Base-by-base conservation (phyloP, 768 basidiomycete genomes). In the Xerocomus potaroensis region DNA sequence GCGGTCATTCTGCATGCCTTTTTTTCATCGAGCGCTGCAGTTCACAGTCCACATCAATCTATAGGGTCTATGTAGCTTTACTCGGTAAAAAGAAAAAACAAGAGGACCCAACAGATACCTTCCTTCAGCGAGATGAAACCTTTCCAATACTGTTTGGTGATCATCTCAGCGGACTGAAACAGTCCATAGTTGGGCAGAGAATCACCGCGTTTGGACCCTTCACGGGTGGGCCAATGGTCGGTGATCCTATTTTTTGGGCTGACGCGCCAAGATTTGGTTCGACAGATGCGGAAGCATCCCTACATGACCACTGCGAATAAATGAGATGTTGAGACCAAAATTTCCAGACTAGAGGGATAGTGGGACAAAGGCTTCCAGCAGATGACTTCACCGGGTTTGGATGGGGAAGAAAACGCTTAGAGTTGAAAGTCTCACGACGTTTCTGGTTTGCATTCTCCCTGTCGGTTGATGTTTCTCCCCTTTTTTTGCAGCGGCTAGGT, bases 51-150 rank as follows among this genome's bases (percentile, higher is more conserved):
- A 19, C n/a, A 14, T 48, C 38, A 31, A 32, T 39, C 43, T 53
- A 38, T 52, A 58, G 47, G 26, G 21, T 5, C 27, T 34, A 45
- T 47, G 47, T 44, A 49, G 10, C 58, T 60, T 39, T 48, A 59
- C 55, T 33, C 37, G 58, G 59, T 19, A 49, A 61, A 43, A 14
- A 5, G 1, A 4, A 21, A 30, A 12, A 21, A 32, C 32, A 19
- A 38, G 8, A 41, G 8, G 37, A 42, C 45, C 55, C 42, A 47
- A 41, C 43, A 39, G 45, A 55, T 22, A 29, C 49, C 49, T 49
- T 45, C 18, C 29, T 45, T 47, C 47, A 41, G 26, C 11, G 27
- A 35, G 19, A 41, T 18, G 16, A 24, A 39, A 49, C 7, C 27
- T 23, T 49, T 32, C 32, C 27, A 18, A 23, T 21, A 31, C 34